phyloP scores from a whole-genome alignment of 129 eudicot species.

The Flaveria robusta region DNA sequence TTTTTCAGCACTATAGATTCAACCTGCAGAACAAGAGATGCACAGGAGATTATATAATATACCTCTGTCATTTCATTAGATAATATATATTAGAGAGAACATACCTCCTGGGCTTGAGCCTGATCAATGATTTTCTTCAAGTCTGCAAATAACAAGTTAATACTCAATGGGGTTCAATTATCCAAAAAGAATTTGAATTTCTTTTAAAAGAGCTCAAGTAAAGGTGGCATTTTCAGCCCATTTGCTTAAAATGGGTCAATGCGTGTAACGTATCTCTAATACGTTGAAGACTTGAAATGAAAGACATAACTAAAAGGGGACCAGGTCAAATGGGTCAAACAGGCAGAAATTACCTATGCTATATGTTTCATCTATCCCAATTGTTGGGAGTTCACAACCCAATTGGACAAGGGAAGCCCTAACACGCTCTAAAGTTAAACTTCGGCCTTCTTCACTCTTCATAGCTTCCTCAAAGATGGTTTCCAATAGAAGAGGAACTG shows the following conservation, averaged over 20 bases:
- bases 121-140: slow-evolving; percentile 65
- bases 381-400: slow-evolving; percentile 60
- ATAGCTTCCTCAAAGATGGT: slow-evolving; percentile 72
- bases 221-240: not conserved
- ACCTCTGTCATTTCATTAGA: not conserved
- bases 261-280: not conserved
- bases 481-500: slow-evolving; percentile 68
- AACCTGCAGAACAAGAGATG: slow-evolving; percentile 50
- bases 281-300: not conserved
- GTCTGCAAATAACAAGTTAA: slow-evolving; percentile 41
- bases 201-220: not conserved
- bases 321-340: slow-evolving; percentile 1
- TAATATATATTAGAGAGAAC: slow-evolving; percentile 11
- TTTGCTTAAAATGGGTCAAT: not conserved
- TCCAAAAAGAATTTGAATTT: not conserved
- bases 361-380: slow-evolving; percentile 59
- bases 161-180: not conserved
- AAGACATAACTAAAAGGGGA: not conserved
- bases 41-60: not conserved
- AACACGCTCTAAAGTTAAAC: slow-evolving; percentile 69
- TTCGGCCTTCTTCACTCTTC: slow-evolving; percentile 79
- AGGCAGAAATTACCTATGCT: slow-evolving; percentile 53
- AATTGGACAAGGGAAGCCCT: slow-evolving; percentile 66
- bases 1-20: slow-evolving; percentile 82
- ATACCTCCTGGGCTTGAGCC: slow-evolving; percentile 83